A percentile compares a stretch with the other conserved stretches of the same genome.
These are phyloP conservation scores for Hypoxylon sp. DNA, from an alignment of 2,329 filamentous ascomycete genomes.

Conservation along the genomic window DNA sequence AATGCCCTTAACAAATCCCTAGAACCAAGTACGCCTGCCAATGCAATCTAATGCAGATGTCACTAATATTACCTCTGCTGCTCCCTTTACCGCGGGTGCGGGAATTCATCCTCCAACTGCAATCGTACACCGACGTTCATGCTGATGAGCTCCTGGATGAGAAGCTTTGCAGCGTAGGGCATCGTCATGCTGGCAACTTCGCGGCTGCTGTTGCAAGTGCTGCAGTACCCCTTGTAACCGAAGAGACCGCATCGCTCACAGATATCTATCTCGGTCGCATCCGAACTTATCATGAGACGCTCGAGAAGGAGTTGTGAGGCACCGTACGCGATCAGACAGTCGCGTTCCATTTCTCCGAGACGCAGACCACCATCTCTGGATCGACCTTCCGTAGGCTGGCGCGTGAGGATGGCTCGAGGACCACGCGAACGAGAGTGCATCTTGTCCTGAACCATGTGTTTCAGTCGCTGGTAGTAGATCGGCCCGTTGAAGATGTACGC, in stretches of 20 bases:
- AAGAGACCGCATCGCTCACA: constrained; percentile 95
- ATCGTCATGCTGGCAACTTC: constrained; percentile 93
- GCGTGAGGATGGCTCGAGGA: constrained; percentile 88
- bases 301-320: constrained; percentile 92
- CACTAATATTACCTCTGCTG: constrained; percentile 6
- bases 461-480: constrained; percentile 99
- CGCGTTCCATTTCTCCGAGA: constrained; percentile 97
- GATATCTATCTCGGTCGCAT: constrained; percentile 90
- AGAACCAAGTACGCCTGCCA: constrained; percentile 37
- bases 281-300: constrained; percentile 91
- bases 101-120: constrained; percentile 94
- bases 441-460: constrained; percentile 99
- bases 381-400: constrained; percentile 95
- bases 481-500: constrained; percentile 98
- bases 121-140: constrained; percentile 98
- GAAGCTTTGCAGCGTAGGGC: constrained; percentile 94
- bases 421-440: constrained; percentile 96
- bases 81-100: constrained; percentile 66
- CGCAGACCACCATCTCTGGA: constrained; percentile 91
- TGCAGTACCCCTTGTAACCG: constrained; percentile 94
- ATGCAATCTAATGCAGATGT: constrained; percentile 27
- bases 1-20: constrained; percentile 11
- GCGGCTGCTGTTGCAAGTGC: constrained; percentile 86
- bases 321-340: constrained; percentile 97
- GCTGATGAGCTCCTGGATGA: constrained; percentile 94